Evolutionary conservation across 805 yeast genomes (phyloP), one percentile per base, ranked within the genome.

Genomic region (Metschnikowia baotianmanensis): DNA sequence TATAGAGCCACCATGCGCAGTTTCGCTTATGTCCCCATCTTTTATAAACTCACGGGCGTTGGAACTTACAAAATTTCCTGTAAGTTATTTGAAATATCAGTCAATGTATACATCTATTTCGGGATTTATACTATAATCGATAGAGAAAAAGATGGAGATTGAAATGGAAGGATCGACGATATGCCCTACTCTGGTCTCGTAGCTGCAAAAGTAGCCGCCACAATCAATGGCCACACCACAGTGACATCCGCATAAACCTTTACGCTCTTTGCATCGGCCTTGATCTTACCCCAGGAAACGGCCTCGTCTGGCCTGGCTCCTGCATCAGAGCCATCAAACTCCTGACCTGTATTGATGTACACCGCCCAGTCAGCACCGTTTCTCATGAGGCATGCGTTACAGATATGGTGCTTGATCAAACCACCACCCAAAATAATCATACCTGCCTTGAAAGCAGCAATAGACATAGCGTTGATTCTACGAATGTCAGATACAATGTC

Each of bases 231-330:
- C 72, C 91, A 86, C 13, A 93, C 98, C 22, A 88, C 72, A 10
- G 96, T 85, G 13, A 87, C 99, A 62, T 93, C 99, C 12, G 96
- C 95, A 56, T 86, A 93, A 32, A 93, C 90, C 68, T 93, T 93
- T 42, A 89, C 95, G 45, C 83, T 78, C 56, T 78, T 79, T 22
- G 99, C 99, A 30, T 88, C 96, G 5, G 96, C 85, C 69, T 88
- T 90, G 66, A 93, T 93, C 65, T 93, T 93, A 50, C 99, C 99
- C 99, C 99, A 93, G 28, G 96, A 85, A 38, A 93, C 85, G 20
- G 99, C 99, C 69, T 93, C 99, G 62, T 93, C 99, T 1, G 98
- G 98, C 62, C 99, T 80, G 5, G 99, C 99, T 50, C 99, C 99
- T 9, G 99, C 98, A 64, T 93, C 99, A 18, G 96, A 87, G 34